These are phyloP conservation scores for Pseudogymnoascus destructans DNA, from an alignment of 2,329 filamentous ascomycete species.

Conservation along the genomic window DNA sequence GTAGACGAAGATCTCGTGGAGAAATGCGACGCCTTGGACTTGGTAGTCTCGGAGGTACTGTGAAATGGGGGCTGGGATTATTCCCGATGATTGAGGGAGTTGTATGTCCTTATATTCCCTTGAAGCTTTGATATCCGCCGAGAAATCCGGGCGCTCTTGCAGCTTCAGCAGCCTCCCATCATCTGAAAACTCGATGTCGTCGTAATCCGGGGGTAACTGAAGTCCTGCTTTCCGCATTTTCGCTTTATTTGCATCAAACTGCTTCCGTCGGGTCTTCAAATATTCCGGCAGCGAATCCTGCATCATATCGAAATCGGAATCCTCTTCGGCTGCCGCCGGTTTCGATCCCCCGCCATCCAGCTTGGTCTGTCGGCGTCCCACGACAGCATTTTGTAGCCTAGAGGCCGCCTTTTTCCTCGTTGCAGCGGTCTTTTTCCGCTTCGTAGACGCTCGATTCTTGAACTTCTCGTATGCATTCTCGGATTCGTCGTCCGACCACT, in stretches of 20 bases:
- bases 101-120: constrained; percentile 62
- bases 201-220: constrained; percentile 63
- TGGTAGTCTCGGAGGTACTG: constrained; percentile 91
- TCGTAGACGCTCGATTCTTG: constrained; percentile 43
- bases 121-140: constrained; percentile 46
- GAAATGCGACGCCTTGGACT: constrained; percentile 67
- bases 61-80: constrained; percentile 79
- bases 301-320: constrained; percentile 20
- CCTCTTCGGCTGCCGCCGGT: constrained; percentile 20
- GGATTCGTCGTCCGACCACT: constrained; percentile 45
- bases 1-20: constrained; percentile 81
- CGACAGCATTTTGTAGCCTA: constrained; percentile 31
- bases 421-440: constrained; percentile 38
- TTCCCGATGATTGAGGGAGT: constrained; percentile 59
- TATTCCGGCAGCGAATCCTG: constrained; percentile 51
- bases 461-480: constrained; percentile 49
- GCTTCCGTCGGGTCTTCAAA: constrained; percentile 50
- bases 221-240: constrained; percentile 54
- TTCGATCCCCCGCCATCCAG: constrained; percentile 18
- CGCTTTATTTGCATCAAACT: constrained; percentile 49
- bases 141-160: constrained; percentile 58
- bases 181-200: constrained; percentile 64
- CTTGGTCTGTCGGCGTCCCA: constrained; percentile 17
- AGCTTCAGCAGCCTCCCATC: constrained; percentile 48
- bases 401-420: constrained; percentile 33